Conservation (phyloP, 192 early-diverging fungal species). For the Chytriomyces sp. region DNA sequence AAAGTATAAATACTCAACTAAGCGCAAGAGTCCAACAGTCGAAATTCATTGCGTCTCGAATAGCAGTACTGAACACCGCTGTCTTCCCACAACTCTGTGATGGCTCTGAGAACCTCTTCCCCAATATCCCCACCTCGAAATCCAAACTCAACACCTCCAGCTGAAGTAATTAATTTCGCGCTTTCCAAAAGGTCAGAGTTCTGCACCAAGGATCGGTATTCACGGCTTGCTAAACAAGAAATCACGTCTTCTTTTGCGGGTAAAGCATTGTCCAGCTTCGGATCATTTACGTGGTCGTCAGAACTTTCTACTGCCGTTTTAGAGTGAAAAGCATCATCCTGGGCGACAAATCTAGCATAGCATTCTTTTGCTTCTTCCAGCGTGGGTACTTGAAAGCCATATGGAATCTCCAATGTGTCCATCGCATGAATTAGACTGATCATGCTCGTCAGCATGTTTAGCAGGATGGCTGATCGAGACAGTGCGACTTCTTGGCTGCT, state of each 20-base stretch:
- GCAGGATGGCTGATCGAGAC: background rate
- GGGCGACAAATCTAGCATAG: no score
- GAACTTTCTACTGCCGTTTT: no score
- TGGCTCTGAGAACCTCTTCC: background rate
- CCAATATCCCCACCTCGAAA: background rate
- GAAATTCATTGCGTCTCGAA: background rate
- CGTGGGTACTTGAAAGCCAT: conserved; percentile 9
- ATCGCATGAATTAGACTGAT: conserved; percentile 18
- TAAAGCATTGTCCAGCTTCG: no score
- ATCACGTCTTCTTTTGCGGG: no score
- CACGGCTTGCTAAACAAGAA: no score
- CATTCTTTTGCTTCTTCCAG: no score
- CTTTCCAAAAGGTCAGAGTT: no score
- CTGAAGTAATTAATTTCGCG: background rate
- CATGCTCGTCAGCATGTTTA: background rate
- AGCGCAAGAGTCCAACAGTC: conserved; percentile 15
- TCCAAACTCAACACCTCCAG: background rate
- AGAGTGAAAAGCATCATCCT: no score
- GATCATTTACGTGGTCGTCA: no score
- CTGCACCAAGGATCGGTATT: no score
- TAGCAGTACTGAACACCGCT: conserved; percentile 20
- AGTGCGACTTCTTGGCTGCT: background rate
- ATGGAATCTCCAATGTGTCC: conserved; percentile 27
- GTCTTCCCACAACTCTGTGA: conserved; percentile 18
- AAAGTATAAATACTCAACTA: background rate